Base-by-base conservation (phyloP, 73 alveolate genomes). In the Paramecium tetraurelia region DNA sequence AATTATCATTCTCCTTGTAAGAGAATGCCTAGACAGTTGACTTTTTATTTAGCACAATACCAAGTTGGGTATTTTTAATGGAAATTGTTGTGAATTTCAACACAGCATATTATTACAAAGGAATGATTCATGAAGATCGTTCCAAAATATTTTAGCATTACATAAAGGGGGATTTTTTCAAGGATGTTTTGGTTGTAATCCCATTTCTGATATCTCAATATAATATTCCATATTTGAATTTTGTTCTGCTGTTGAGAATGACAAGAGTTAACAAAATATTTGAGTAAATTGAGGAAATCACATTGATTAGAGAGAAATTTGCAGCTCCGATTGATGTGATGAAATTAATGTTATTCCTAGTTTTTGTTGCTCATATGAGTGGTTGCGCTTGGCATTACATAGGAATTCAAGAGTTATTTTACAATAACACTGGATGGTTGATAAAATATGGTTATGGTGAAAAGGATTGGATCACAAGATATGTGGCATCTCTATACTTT, bases 361-460 rank as follows among this genome's bases (percentile, higher is more conserved):
- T 70, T 70, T 33, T 70, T 31, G 85, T 70, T 9, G 85, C 85
- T 16, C 85, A 70, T 70, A 33, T 70, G 46, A 22, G 85, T 70
- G 85, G 85, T 29, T 70, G 85, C 27, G 85, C 58, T 9, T 70
- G 85, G 85, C 85, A 70, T 70, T 70, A 70, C 31, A 31, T 70
- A 29, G 85, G 85, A 8, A 33, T 31, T 9, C 40, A 70, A 33
- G 85, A 70, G 16, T 27, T 70, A 8, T 70, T 31, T 16, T 31
- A 70, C 3, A 33, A 33, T 31, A 31, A 70, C 8, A 59, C 77
- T 22, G 85, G 57, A 70, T 86, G 93, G 93, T 22, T 86, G 21
- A 31, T 44, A 3, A 44, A 86, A 14, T 86, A 58, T 36, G 86
- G 86, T 18, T 59, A 59, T 12, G 33, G 9, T 9, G 68, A 86